Conservation (phyloP, 345 rosid genomes). For the Pugionium cornutum region DNA sequence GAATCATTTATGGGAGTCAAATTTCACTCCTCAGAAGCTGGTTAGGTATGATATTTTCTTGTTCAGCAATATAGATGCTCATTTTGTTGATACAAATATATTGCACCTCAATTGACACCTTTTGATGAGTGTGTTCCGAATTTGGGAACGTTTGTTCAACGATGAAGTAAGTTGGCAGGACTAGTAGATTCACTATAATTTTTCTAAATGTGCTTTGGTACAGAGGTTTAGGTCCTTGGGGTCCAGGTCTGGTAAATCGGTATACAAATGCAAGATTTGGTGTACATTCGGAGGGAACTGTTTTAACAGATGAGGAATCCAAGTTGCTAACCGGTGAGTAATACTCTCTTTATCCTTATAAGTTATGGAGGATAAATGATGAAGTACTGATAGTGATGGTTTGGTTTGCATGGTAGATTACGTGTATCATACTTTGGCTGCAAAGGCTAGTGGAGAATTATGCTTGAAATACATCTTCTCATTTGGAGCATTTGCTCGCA, state of each 20-base stretch:
- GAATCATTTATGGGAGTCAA: conserved; percentile 95
- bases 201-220: conserved; percentile 18
- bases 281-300: conserved; percentile 53
- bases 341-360: not conserved
- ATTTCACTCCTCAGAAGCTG: conserved; percentile 94
- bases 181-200: not conserved
- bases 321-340: conserved; percentile 72
- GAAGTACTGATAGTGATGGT: conserved; percentile 26
- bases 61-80: not conserved
- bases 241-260: conserved; percentile 77
- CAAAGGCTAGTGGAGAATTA: conserved; percentile 97
- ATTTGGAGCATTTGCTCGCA: conserved; percentile 90
- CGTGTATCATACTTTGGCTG: conserved; percentile 83
- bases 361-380: conserved; percentile 11
- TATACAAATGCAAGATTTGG: conserved; percentile 89
- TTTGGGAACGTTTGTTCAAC: not conserved
- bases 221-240: conserved; percentile 99
- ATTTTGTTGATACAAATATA: not conserved
- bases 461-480: conserved; percentile 91
- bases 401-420: conserved; percentile 55
- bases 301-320: conserved; percentile 71
- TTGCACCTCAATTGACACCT: conserved; percentile 6
- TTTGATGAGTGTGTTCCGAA: conserved; percentile 1
- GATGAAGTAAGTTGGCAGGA: conserved; percentile 13
- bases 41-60: conserved; percentile 52